phyloP scores from a whole-genome alignment of 495 filamentous ascomycete species.

The Lophium mytilinum region DNA sequence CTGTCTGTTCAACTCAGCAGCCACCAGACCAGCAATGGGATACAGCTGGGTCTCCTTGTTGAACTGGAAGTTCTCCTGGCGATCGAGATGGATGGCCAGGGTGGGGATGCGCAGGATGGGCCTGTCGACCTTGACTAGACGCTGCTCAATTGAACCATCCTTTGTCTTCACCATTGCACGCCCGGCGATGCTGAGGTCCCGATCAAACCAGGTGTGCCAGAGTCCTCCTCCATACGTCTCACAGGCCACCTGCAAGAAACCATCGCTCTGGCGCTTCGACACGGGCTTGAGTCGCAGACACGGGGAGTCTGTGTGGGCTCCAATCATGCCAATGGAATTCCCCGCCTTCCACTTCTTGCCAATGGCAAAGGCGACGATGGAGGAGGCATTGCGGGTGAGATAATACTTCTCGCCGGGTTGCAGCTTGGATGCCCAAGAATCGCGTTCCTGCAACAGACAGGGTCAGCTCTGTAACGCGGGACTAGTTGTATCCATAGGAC shows the following conservation, averaged over 20 bases:
- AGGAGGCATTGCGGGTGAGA: slow-evolving; percentile 88
- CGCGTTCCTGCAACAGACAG: slow-evolving; percentile 55
- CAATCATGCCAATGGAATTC: slow-evolving; percentile 90
- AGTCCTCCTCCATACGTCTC: slow-evolving; percentile 92
- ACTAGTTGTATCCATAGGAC: not conserved
- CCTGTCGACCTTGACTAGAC: slow-evolving; percentile 80
- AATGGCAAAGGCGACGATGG: slow-evolving; percentile 90
- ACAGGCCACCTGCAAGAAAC: slow-evolving; percentile 92
- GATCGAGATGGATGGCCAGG: slow-evolving; percentile 87
- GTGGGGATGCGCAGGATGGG: slow-evolving; percentile 89
- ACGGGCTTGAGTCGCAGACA: slow-evolving; percentile 87
- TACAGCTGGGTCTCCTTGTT: slow-evolving; percentile 96
- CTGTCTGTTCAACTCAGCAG: slow-evolving; percentile 76
- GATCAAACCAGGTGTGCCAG: slow-evolving; percentile 86
- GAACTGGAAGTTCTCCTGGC: slow-evolving; percentile 74
- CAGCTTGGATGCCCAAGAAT: slow-evolving; percentile 74
- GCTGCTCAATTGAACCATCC: slow-evolving; percentile 70
- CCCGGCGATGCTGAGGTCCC: slow-evolving; percentile 86
- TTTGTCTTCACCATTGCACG: slow-evolving; percentile 70
- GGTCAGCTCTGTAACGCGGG: not conserved
- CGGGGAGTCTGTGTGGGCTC: slow-evolving; percentile 93
- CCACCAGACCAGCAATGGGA: slow-evolving; percentile 81
- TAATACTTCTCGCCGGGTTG: slow-evolving; percentile 91
- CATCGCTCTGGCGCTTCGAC: slow-evolving; percentile 75
- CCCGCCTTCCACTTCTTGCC: slow-evolving; percentile 89